A percentile compares a stretch with the other conserved stretches of the same genome.
These are phyloP conservation scores for Amanita fuliginea DNA, from an alignment of 768 basidiomycete genomes.

Conservation along the genomic window DNA sequence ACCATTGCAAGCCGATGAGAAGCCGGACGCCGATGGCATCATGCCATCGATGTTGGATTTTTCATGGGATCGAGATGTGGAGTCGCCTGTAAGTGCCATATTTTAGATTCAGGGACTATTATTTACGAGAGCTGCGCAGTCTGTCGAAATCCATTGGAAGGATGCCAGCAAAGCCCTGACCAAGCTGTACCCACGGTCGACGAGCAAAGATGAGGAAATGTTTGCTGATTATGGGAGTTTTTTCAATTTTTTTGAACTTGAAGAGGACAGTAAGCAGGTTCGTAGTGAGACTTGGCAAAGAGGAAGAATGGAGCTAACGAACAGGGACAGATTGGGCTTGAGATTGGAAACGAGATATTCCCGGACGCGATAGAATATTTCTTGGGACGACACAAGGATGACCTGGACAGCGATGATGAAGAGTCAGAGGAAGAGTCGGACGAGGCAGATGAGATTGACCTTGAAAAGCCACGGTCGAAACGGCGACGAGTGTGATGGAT, in stretches of 20 bases:
- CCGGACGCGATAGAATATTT: conserved; percentile 76
- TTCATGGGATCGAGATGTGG: conserved; percentile 67
- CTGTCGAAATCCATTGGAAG: conserved; percentile 72
- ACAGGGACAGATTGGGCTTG: conserved; percentile 48
- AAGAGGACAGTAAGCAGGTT: conserved; percentile 59
- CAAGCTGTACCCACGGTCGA: conserved; percentile 62
- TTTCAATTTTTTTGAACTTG: conserved; percentile 78
- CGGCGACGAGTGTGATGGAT: conserved; percentile 48
- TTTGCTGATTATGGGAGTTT: conserved; percentile 68
- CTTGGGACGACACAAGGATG: conserved; percentile 52
- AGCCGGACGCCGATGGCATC: conserved; percentile 63
- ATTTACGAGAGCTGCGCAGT: conserved; percentile 23
- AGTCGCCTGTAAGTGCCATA: conserved; percentile 41
- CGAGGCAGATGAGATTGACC: conserved; percentile 78
- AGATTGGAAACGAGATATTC: conserved; percentile 71
- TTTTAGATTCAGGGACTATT: not conserved
- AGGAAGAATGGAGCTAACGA: not conserved
- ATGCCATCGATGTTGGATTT: conserved; percentile 73
- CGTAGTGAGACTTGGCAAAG: not conserved
- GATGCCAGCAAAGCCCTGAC: conserved; percentile 66
- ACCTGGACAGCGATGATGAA: conserved; percentile 55
- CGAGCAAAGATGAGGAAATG: conserved; percentile 50
- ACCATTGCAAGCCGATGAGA: conserved; percentile 39
- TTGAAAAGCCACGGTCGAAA: conserved; percentile 74
- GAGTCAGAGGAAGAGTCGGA: conserved; percentile 53